These are phyloP conservation scores for Venustampulla echinocandica DNA, from an alignment of 495 filamentous ascomycete genomes.

Conservation along the genomic window DNA sequence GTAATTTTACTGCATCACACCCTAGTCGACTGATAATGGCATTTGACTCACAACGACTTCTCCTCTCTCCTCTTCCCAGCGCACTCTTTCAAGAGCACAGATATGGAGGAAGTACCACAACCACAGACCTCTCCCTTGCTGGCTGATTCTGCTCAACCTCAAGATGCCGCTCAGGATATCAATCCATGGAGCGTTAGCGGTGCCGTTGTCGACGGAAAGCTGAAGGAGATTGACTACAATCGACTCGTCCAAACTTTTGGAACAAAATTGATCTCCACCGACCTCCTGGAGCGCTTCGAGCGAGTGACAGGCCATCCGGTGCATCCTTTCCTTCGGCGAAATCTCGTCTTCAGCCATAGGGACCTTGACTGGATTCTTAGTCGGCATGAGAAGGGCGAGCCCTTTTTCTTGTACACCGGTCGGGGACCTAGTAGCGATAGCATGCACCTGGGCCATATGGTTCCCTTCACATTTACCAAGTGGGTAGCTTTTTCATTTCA, in stretches of 20 bases:
- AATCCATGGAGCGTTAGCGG: background rate
- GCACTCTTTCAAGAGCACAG: too few relatives aligned
- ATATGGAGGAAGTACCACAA: too few relatives aligned
- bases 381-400: conserved; percentile 76
- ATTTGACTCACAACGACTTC: too few relatives aligned
- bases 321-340: conserved; percentile 75
- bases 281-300: background rate
- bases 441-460: conserved; percentile 50
- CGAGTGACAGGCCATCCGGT: conserved; percentile 50
- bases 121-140: too few relatives aligned
- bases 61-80: too few relatives aligned
- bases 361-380: conserved; percentile 81
- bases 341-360: conserved; percentile 84
- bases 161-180: background rate
- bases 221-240: background rate
- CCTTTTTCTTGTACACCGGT: conserved; percentile 94
- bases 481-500: too few relatives aligned
- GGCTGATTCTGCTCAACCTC: too few relatives aligned
- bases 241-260: background rate
- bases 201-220: background rate
- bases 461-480: conserved; percentile 94
- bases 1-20: too few relatives aligned
- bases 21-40: too few relatives aligned
- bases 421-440: conserved; percentile 79
- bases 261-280: background rate